Evolutionary conservation across 2,329 filamentous ascomycete species (phyloP), one percentile per base, ranked within the genome.

Genomic region (Drechslerella coelobrocha): DNA sequence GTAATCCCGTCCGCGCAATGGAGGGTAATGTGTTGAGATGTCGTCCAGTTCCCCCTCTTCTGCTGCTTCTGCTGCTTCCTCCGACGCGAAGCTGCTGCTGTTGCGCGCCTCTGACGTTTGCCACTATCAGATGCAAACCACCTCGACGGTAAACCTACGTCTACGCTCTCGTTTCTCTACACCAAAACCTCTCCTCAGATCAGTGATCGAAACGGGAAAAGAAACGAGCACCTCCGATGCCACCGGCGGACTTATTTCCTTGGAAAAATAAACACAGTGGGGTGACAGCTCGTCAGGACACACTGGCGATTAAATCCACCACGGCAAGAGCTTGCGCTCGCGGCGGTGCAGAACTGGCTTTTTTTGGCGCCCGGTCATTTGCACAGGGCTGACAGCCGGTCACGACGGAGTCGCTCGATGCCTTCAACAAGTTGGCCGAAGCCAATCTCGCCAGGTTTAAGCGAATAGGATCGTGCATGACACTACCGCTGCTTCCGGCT

Each of bases 381-480:
- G n/a, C 10, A 23, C 41, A 45, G 41, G 41, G 41, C 41, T 45
- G 41, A 45, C 41, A 21, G 41, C 12, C 29, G n/a, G 34, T 45
- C 41, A 45, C 41, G 41, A 39, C 34, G 34, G n/a, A n/a, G 34
- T 39, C 34, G 5, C 34, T 39, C 34, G 34, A 39, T 39, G 34
- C 34, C 34, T 39, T n/a, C 12, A 39, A 39, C 34, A 10, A 39
- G 34, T 19, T 45, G 41, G 41, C 19, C 21, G 41, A 45, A 45
- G 41, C 41, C 41, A 45, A 19, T 19, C 19, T 45, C 14, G 41
- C 19, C 41, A 45, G 14, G 29, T 19, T 45, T 23, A 45, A 45
- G 41, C 41, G 47, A n/a, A 41, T 71, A 71, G 66, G 66, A 71
- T 53, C 37, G 41, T 71, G 57, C 59, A 62, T 55, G 41, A 26